Percentiles rank a stretch among this genome's conserved stretches.
phyloP scores from a whole-genome alignment of 139 green algal species.

The Coelastrella sp. region DNA sequence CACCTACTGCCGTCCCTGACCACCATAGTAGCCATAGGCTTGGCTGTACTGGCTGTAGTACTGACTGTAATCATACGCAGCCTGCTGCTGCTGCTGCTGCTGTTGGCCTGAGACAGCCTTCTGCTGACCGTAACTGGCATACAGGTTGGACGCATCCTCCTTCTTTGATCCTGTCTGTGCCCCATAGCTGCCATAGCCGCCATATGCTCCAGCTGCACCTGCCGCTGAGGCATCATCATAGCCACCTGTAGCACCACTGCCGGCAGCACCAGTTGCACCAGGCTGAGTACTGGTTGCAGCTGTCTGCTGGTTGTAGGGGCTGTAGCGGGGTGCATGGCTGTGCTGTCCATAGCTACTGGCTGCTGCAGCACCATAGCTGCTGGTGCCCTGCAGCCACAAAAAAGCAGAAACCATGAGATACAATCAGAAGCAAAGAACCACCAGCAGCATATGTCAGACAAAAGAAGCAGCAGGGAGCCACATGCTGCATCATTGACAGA shows the following conservation, averaged over 20 bases:
- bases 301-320: constrained; percentile 29
- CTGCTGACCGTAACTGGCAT: constrained; percentile 23
- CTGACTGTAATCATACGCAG: constrained; percentile 32
- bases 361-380: constrained; percentile 7
- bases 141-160: constrained; percentile 31
- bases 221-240: constrained; percentile 38
- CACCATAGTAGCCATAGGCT: constrained; percentile 19
- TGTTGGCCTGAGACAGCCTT: not conserved
- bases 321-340: constrained; percentile 6
- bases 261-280: not conserved
- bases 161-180: not conserved
- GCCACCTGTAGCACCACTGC: not conserved
- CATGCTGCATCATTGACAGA: not conserved
- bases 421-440: too few species aligned
- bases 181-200: constrained; percentile 28
- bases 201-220: constrained; percentile 1
- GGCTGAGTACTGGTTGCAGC: not conserved
- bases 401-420: not conserved
- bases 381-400: constrained; percentile 27
- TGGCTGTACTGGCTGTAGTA: constrained; percentile 25
- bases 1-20: constrained; percentile 39
- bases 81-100: constrained; percentile 35
- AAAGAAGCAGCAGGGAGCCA: not conserved
- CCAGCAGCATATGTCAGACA: too few species aligned
- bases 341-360: constrained; percentile 36